phyloP scores from a whole-genome alignment of 768 basidiomycete species.

The Tylopilus vinaceipallidus region DNA sequence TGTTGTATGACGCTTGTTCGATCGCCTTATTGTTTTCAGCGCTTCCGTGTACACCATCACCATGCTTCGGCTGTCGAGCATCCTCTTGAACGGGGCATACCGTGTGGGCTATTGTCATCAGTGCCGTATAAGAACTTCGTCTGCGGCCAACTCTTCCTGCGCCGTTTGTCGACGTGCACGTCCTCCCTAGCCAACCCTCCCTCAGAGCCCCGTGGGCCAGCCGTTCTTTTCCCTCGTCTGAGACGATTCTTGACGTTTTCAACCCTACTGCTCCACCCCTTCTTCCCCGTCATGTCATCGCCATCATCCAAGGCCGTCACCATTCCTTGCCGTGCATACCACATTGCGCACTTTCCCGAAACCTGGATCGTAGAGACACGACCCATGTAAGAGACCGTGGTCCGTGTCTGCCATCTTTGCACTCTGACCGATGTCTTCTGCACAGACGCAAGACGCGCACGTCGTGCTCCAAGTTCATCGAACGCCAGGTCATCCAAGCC shows the following conservation, averaged over 20 bases:
- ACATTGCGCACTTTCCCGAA: conserved; percentile 16
- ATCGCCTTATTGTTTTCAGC: conserved; percentile 16
- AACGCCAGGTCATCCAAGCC: conserved; percentile 55
- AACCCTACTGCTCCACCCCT: not conserved
- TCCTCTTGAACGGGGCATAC: not conserved
- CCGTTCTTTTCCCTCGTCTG: conserved; percentile 28
- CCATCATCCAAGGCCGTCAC: conserved; percentile 5
- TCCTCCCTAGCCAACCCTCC: conserved; percentile 16
- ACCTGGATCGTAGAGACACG: conserved; percentile 26
- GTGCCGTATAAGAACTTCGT: conserved; percentile 19
- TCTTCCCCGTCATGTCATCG: conserved; percentile 5
- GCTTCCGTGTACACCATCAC: not conserved
- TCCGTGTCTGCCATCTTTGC: not conserved
- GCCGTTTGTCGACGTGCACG: not conserved
- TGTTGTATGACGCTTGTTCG: conserved; percentile 11
- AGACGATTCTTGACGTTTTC: conserved; percentile 17
- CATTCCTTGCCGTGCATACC: conserved; percentile 13
- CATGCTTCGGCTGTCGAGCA: not conserved
- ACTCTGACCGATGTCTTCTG: not conserved
- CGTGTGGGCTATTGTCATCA: conserved; percentile 17
- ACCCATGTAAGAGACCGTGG: conserved; percentile 17
- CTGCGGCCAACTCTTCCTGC: not conserved
- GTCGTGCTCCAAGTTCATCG: conserved; percentile 46
- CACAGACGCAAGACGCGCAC: conserved; percentile 23
- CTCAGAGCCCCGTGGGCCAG: conserved; percentile 21